These are phyloP conservation scores for Stephania yunnanensis DNA, from an alignment of 164 flowering plant genomes.

Conservation along the genomic window DNA sequence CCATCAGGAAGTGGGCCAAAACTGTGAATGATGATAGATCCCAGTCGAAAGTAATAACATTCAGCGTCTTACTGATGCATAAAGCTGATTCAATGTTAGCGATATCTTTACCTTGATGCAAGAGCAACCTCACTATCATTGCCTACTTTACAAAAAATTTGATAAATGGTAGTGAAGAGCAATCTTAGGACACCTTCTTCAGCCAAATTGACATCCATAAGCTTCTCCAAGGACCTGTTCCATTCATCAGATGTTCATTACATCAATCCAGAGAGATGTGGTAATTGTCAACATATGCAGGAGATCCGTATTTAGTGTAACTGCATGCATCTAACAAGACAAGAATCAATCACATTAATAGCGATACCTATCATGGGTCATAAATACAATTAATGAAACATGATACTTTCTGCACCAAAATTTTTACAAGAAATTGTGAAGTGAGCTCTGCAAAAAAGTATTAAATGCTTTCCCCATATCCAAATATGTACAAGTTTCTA, in stretches of 20 bases:
- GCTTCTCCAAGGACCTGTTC: slow-evolving; percentile 78
- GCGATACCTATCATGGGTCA: neutral
- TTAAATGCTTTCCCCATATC: neutral
- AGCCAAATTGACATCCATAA: slow-evolving; percentile 61
- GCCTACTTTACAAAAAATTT: slow-evolving; percentile 45
- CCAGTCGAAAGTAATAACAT: slow-evolving; percentile 1
- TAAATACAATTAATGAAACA: neutral
- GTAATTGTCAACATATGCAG: neutral
- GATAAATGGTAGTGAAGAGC: slow-evolving; percentile 62
- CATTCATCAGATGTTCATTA: slow-evolving; percentile 10
- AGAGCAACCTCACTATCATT: slow-evolving; percentile 69
- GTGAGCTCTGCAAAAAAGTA: neutral
- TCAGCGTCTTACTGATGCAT: neutral
- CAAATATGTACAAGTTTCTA: neutral
- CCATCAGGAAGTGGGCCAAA: neutral
- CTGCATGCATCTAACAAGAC: neutral
- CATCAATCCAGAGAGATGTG: neutral
- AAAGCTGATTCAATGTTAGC: neutral
- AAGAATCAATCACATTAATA: neutral
- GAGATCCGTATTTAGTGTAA: neutral
- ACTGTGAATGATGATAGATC: neutral
- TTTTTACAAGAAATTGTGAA: neutral
- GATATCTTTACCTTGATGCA: slow-evolving; percentile 59
- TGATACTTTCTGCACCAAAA: neutral
- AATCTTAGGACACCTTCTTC: slow-evolving; percentile 89